A percentile compares a stretch with the other conserved stretches of the same genome.
Evolutionary conservation across 1,139 yeast species (phyloP).

Genomic region (Pneumocystis murina): DNA sequence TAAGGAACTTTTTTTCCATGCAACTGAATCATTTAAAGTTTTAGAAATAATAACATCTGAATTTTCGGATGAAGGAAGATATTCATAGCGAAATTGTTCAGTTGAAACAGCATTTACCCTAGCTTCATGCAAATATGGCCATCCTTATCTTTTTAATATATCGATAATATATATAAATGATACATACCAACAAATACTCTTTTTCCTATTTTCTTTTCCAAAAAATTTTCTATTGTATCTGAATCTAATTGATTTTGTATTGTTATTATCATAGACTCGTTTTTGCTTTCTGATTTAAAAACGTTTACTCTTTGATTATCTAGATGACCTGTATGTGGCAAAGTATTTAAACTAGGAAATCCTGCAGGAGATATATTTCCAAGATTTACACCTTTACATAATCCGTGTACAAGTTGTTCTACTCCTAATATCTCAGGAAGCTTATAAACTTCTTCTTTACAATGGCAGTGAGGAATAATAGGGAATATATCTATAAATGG

Average conservation of each 20-base stretch:
- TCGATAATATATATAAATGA: not conserved
- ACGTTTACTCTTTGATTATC: constrained; percentile 51
- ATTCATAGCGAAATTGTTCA: constrained; percentile 34
- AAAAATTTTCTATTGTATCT: constrained; percentile 32
- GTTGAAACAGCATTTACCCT: constrained; percentile 52
- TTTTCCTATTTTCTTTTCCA: constrained; percentile 43
- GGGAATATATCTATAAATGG: constrained; percentile 66
- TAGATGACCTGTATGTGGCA: constrained; percentile 44
- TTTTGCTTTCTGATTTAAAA: constrained; percentile 72
- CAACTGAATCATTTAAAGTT: constrained; percentile 30
- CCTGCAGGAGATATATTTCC: constrained; percentile 72
- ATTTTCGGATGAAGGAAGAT: constrained; percentile 19
- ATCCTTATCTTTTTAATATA: constrained; percentile 23
- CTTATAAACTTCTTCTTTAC: constrained; percentile 44
- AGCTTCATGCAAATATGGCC: constrained; percentile 84
- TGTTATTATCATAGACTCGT: constrained; percentile 62
- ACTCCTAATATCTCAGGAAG: constrained; percentile 37
- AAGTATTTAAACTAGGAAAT: constrained; percentile 65
- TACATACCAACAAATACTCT: constrained; percentile 40
- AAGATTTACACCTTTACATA: constrained; percentile 49
- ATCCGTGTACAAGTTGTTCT: constrained; percentile 37
- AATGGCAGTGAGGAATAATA: constrained; percentile 64
- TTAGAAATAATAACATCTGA: constrained; percentile 30
- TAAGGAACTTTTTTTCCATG: constrained; percentile 27
- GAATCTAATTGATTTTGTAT: constrained; percentile 43